A percentile compares a stretch with the other conserved stretches of the same genome.
Conservation (phyloP, 176 grass and related monocot genomes). For the Elaeis guineensis region DNA sequence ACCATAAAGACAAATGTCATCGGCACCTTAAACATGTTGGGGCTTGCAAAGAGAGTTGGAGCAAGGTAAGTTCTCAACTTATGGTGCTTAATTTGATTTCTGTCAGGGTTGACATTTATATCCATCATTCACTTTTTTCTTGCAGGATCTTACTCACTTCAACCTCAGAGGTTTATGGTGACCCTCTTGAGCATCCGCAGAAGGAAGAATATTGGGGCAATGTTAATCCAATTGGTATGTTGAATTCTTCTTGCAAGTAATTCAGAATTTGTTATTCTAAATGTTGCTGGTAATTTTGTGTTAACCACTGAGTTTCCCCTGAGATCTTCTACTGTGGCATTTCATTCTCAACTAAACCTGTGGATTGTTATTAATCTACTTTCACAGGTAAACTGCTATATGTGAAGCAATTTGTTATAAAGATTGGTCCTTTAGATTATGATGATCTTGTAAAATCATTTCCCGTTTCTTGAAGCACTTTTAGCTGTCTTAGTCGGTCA, state of each 20-base stretch:
- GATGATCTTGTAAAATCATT: too few species aligned
- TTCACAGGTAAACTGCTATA: too few species aligned
- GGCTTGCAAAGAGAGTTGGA: slow-evolving; percentile 98
- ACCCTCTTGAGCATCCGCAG: slow-evolving; percentile 94
- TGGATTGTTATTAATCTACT: too few species aligned
- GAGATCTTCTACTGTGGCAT: too few species aligned
- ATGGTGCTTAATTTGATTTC: slow-evolving; percentile 1
- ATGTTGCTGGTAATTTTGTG: too few species aligned
- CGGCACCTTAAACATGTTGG: slow-evolving; percentile 98
- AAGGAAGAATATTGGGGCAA: slow-evolving; percentile 99
- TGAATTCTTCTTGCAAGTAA: background rate
- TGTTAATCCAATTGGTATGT: slow-evolving; percentile 97
- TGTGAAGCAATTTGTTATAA: too few species aligned
- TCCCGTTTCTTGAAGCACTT: too few species aligned
- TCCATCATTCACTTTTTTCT: slow-evolving; percentile 1
- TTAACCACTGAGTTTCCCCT: too few species aligned
- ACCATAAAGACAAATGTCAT: slow-evolving; percentile 99
- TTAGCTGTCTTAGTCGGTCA: too few species aligned
- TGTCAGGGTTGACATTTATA: background rate
- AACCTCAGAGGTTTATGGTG: slow-evolving; percentile 97
- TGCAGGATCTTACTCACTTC: slow-evolving; percentile 92
- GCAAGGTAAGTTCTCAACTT: slow-evolving; percentile 48
- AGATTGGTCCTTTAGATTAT: too few species aligned
- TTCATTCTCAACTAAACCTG: too few species aligned
- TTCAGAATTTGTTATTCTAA: too few species aligned